These are phyloP conservation scores for barrel medic (Medicago truncatula) DNA, from an alignment of 306 rosid genomes.

Conservation along the genomic window DNA sequence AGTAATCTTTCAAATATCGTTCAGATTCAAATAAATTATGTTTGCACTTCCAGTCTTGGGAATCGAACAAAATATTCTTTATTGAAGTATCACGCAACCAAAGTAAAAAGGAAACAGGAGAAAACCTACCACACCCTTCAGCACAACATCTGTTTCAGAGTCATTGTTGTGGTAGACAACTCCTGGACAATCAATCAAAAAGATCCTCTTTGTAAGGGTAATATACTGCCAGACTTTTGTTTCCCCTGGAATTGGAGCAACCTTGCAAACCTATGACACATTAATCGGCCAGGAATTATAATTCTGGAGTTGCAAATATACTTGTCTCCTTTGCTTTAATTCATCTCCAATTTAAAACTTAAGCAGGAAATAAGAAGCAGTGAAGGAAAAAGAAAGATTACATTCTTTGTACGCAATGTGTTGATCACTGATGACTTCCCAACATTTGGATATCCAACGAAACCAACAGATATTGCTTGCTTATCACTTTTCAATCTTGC, in stretches of 20 bases:
- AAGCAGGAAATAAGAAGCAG: conserved; percentile 33
- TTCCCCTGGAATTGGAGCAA: conserved; percentile 98
- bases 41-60: background rate
- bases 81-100: conserved; percentile 1
- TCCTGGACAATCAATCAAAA: conserved; percentile 94
- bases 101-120: conserved; percentile 11
- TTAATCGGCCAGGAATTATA: conserved; percentile 1
- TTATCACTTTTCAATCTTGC: conserved; percentile 89
- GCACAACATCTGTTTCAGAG: conserved; percentile 86
- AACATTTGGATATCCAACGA: conserved; percentile 95
- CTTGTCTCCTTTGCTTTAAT: background rate
- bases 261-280: conserved; percentile 85
- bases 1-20: background rate
- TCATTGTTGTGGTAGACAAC: conserved; percentile 86
- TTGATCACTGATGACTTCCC: conserved; percentile 96
- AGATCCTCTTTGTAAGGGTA: conserved; percentile 93
- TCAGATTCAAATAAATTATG: background rate
- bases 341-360: background rate
- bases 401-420: conserved; percentile 86
- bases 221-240: conserved; percentile 98
- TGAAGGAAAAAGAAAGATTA: conserved; percentile 46
- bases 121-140: conserved; percentile 90
- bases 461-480: conserved; percentile 98
- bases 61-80: background rate
- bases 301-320: background rate